These are phyloP conservation scores for Collybiopsis luxurians DNA, from an alignment of 768 basidiomycete species.

Conservation along the genomic window DNA sequence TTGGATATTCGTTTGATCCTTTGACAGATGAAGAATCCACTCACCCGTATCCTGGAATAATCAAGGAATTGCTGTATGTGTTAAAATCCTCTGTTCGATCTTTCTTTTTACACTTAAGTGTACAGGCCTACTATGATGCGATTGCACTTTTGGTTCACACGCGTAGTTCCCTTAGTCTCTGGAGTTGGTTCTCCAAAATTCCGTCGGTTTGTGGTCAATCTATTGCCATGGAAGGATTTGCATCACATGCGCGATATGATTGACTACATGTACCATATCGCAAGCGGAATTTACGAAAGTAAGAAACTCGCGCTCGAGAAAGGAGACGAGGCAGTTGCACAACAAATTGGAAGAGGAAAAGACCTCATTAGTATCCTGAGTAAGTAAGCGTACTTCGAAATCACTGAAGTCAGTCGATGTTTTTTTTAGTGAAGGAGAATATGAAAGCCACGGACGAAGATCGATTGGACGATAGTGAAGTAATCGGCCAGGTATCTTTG, in stretches of 20 bases:
- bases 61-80: neutral
- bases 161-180: constrained; percentile 17
- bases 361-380: constrained; percentile 35
- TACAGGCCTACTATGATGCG: neutral
- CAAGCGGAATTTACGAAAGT: constrained; percentile 21
- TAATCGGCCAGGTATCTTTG: constrained; percentile 32
- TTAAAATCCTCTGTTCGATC: neutral
- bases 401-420: too few relatives aligned
- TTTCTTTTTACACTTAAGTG: neutral
- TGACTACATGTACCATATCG: constrained; percentile 25
- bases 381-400: too few relatives aligned
- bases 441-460: constrained; percentile 26
- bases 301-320: constrained; percentile 24
- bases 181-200: constrained; percentile 21
- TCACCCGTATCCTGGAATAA: neutral
- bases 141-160: constrained; percentile 5
- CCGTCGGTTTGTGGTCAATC: constrained; percentile 18
- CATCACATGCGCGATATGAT: constrained; percentile 23
- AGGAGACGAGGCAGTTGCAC: constrained; percentile 23
- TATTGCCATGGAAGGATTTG: constrained; percentile 19
- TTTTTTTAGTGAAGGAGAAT: constrained; percentile 33
- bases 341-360: constrained; percentile 29
- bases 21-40: neutral
- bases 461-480: constrained; percentile 30
- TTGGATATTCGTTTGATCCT: constrained; percentile 6